These are phyloP conservation scores for Veloporphyrellus conicus DNA, from an alignment of 1,284 basidiomycete genomes.

Conservation along the genomic window DNA sequence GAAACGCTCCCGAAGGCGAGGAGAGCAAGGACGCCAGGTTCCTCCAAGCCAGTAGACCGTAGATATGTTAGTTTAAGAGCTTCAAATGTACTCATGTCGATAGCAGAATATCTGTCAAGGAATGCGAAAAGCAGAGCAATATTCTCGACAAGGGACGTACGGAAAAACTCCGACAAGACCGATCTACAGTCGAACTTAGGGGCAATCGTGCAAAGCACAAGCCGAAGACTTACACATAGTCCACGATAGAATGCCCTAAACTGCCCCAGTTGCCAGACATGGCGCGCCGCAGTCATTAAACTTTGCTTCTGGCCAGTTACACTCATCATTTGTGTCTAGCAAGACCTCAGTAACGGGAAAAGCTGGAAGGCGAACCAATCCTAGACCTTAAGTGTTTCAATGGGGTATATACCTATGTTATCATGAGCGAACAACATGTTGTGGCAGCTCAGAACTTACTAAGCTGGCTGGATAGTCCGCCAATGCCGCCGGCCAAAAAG, in stretches of 20 bases:
- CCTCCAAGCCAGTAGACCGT: constrained; percentile 74
- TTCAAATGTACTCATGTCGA: constrained; percentile 95
- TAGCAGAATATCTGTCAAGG: constrained; percentile 68
- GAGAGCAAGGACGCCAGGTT: constrained; percentile 78
- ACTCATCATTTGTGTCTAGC: constrained; percentile 91
- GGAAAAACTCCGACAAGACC: constrained; percentile 89
- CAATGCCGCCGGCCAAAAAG: constrained; percentile 93
- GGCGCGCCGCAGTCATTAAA: constrained; percentile 56
- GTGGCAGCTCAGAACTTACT: constrained; percentile 44
- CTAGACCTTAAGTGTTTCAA: constrained; percentile 79
- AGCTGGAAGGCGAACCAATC: constrained; percentile 1
- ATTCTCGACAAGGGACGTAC: constrained; percentile 39
- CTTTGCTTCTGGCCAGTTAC: constrained; percentile 62
- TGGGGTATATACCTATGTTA: constrained; percentile 77
- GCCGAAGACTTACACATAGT: constrained; percentile 60
- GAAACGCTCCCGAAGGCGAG: constrained; percentile 87
- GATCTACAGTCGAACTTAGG: constrained; percentile 51
- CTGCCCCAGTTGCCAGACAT: constrained; percentile 79
- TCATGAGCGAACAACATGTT: constrained; percentile 11
- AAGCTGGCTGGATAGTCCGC: constrained; percentile 91
- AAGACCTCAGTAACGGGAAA: constrained; percentile 7
- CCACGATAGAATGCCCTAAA: constrained; percentile 88
- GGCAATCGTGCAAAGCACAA: constrained; percentile 7
- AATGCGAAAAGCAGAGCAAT: not conserved
- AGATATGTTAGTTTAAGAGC: constrained; percentile 83